phyloP scores from a whole-genome alignment of 2,329 filamentous ascomycete genomes.

The Sclerotinia subarctica region DNA sequence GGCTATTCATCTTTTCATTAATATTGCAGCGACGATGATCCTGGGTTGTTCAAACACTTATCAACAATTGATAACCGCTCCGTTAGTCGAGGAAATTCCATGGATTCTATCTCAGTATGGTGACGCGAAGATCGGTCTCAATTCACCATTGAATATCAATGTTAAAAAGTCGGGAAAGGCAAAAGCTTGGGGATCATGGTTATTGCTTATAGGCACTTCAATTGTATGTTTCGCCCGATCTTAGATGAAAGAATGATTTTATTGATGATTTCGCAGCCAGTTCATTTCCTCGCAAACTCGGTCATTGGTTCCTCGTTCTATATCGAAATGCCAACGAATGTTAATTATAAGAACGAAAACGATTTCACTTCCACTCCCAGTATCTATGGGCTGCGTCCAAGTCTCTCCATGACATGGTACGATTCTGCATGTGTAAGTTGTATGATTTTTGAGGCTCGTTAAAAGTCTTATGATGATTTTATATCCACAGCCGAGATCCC shows the following conservation, averaged over 20 bases:
- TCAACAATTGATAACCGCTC: constrained; percentile 28
- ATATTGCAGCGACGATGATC: constrained; percentile 29
- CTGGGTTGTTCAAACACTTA: constrained; percentile 31
- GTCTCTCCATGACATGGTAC: not conserved
- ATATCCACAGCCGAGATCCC: not conserved
- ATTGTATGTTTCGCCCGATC: constrained; percentile 21
- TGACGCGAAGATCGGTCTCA: constrained; percentile 28
- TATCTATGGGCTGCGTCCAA: not conserved
- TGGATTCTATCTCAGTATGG: constrained; percentile 27
- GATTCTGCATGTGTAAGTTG: constrained; percentile 20
- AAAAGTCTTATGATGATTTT: not conserved
- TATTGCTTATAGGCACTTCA: constrained; percentile 28
- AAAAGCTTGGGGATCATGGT: constrained; percentile 27
- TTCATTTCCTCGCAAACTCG: constrained; percentile 32
- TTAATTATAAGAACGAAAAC: not conserved
- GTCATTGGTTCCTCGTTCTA: constrained; percentile 29
- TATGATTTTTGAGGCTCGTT: not conserved
- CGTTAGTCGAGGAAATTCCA: constrained; percentile 26
- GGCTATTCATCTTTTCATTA: constrained; percentile 27
- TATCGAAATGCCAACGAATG: constrained; percentile 24
- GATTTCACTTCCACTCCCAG: not conserved
- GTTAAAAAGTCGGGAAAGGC: constrained; percentile 27
- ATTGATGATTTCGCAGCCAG: constrained; percentile 21
- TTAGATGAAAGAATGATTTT: not conserved
- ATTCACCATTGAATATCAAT: constrained; percentile 28